A percentile compares a stretch with the other conserved stretches of the same genome.
phyloP scores from a whole-genome alignment of 257 asterid species.

The Nicotiana tomentosiformis region DNA sequence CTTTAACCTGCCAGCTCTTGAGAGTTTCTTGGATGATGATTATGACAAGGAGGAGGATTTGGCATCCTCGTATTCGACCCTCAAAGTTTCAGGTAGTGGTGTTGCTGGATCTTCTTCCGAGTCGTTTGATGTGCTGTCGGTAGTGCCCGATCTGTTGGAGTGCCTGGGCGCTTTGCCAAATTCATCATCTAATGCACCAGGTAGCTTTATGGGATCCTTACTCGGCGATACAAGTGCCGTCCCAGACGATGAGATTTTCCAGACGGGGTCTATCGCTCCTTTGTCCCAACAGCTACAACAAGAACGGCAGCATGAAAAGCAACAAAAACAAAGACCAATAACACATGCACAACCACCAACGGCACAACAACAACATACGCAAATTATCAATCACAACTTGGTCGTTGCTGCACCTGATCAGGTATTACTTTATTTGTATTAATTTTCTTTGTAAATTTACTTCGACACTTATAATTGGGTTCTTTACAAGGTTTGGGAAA shows the following conservation, averaged over 20 bases:
- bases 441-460: neutral
- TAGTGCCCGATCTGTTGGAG: slow-evolving; percentile 50
- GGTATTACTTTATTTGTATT: slow-evolving; percentile 21
- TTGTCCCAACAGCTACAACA: slow-evolving; percentile 54
- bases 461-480: too few relatives aligned
- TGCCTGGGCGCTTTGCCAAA: slow-evolving; percentile 38
- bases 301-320: slow-evolving; percentile 56
- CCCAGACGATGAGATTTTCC: neutral
- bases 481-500: neutral
- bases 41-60: slow-evolving; percentile 14
- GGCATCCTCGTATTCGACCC: slow-evolving; percentile 16
- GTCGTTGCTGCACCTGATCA: slow-evolving; percentile 56
- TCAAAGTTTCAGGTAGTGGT: slow-evolving; percentile 23
- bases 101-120: slow-evolving; percentile 23
- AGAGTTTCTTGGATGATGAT: slow-evolving; percentile 46
- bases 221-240: neutral
- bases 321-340: slow-evolving; percentile 23
- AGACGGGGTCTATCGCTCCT: slow-evolving; percentile 26
- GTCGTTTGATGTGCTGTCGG: slow-evolving; percentile 29
- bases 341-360: slow-evolving; percentile 16
- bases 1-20: slow-evolving; percentile 58
- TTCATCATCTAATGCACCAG: slow-evolving; percentile 9
- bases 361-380: slow-evolving; percentile 30
- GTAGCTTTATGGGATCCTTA: neutral
- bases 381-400: slow-evolving; percentile 33